Evolutionary conservation across 2,329 filamentous ascomycete species (phyloP), one percentile per base, ranked within the genome.

Genomic region (Drechmeria coniospora): DNA sequence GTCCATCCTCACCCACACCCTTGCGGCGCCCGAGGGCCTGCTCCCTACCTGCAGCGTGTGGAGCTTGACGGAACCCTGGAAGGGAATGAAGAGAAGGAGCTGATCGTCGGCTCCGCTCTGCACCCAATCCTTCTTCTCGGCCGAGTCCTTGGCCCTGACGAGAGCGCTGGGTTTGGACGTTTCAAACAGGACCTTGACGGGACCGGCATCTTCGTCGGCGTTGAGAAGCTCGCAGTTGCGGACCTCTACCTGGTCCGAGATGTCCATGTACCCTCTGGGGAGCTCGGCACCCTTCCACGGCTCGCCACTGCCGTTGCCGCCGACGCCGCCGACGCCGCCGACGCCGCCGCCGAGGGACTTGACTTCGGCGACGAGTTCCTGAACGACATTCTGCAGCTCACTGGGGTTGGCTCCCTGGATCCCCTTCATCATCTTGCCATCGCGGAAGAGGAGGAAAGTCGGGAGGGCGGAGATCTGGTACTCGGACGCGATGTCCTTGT

Each of bases 31-130:
- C n/a, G 18, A 7, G 27, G 26, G 9, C 17, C 20, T 15, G 16
- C 11, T 8, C 37, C 55, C 32, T 56, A 71, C 71, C 60, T 77
- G 73, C 18, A 78, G 57, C 8, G 83, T 86, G 56, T 94, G 87
- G 28, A 95, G 67, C 62, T 95, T 98, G 38, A 93, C 51, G 26
- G 74, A 81, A 18, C 78, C 73, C 51, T 86, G 78, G 57, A 98
- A 93, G 1, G 90, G 87, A 32, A 92, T 65, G 54, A 77, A 95
- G 25, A 98, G 67, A 68, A 95, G 80, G 36, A 98, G 62, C 61
- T 98, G 90, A 57, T 95, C 86, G 48, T 98, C 90, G 20, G 87
- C 92, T 47, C 94, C 87, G 52, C 83, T 94, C 62, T 94, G 82
- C 14, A 95, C 75, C 77, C 81, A 95, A 54, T 98, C 87, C 47